phyloP scores from a whole-genome alignment of 345 rosid species.

The Gossypium herbaceum region DNA sequence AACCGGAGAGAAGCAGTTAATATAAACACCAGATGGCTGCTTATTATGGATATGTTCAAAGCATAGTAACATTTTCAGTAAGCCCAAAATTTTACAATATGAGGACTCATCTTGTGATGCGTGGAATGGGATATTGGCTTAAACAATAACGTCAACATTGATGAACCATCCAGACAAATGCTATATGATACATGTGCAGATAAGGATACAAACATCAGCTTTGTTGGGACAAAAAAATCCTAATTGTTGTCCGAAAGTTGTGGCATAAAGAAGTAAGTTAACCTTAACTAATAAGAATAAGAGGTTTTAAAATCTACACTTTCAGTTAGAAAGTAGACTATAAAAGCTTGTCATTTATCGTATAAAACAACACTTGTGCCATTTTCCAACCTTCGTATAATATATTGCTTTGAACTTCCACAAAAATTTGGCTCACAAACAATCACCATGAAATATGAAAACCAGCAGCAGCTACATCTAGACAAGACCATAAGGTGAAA shows the following conservation, averaged over 20 bases:
- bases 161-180: background rate
- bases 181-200: background rate
- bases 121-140: background rate
- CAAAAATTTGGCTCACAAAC: background rate
- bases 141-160: background rate
- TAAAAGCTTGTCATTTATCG: background rate
- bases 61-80: background rate
- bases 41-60: background rate
- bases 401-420: slow-evolving; percentile 8
- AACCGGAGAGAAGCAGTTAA: background rate
- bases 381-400: background rate
- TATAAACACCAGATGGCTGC: background rate
- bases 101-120: background rate
- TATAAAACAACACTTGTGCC: background rate
- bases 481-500: background rate
- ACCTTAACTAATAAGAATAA: background rate
- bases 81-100: background rate
- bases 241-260: background rate
- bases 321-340: background rate
- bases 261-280: background rate
- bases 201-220: background rate
- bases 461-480: background rate
- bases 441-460: background rate
- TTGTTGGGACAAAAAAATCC: background rate
- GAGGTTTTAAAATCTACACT: background rate